A percentile compares a stretch with the other conserved stretches of the same genome.
phyloP scores from a whole-genome alignment of 805 yeast genomes.

The Hanseniaspora occidentalis region DNA sequence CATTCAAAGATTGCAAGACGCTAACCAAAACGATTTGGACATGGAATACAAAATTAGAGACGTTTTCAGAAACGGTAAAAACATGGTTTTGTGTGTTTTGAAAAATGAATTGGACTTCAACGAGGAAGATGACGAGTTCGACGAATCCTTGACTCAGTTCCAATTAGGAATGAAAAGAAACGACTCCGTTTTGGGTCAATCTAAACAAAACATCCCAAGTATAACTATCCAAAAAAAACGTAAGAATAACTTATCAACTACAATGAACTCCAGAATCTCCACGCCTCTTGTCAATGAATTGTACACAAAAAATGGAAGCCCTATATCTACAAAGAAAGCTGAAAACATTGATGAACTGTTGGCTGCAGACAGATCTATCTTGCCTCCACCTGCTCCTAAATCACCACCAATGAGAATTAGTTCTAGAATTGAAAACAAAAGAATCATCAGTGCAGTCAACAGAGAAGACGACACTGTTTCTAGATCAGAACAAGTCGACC shows the following conservation, averaged over 20 bases:
- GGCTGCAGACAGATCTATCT: constrained; percentile 21
- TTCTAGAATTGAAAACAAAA: constrained; percentile 20
- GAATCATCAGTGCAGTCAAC: constrained; percentile 18
- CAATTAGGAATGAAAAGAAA: constrained; percentile 7
- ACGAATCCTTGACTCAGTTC: constrained; percentile 5
- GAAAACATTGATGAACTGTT: constrained; percentile 19
- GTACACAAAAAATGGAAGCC: constrained; percentile 13
- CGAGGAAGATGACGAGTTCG: constrained; percentile 1
- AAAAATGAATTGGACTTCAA: constrained; percentile 27
- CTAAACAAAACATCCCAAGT: constrained; percentile 7
- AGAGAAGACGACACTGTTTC: constrained; percentile 27
- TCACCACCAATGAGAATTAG: constrained; percentile 27
- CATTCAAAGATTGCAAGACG: constrained; percentile 55
- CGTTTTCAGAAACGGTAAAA: constrained; percentile 35
- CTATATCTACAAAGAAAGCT: background rate
- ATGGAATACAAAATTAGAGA: constrained; percentile 60
- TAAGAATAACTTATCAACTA: constrained; percentile 9
- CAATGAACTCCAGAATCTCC: constrained; percentile 19
- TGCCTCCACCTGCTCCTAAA: constrained; percentile 28
- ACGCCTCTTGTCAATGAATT: constrained; percentile 31
- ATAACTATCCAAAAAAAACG: constrained; percentile 19
- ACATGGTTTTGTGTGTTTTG: constrained; percentile 34
- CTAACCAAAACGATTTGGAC: constrained; percentile 60
- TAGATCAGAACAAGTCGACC: constrained; percentile 26
- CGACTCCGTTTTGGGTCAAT: constrained; percentile 3